Conservation (phyloP, 2,329 filamentous ascomycete species). For the Xylariaceae sp. region DNA sequence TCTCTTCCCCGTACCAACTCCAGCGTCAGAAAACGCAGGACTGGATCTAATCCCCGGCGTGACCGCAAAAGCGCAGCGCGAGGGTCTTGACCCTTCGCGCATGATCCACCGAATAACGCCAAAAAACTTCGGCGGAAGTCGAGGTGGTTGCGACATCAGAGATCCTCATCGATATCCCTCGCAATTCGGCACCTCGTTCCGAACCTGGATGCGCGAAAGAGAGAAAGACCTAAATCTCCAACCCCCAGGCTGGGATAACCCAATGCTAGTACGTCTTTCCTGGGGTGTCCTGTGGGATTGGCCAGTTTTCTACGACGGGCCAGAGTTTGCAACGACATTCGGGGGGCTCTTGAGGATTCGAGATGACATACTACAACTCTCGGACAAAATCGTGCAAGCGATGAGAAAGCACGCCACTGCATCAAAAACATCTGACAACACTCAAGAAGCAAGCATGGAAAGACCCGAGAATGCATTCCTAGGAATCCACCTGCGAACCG, state of each 20-base stretch:
- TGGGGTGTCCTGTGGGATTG: slow-evolving; percentile 44
- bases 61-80: slow-evolving; percentile 23
- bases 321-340: slow-evolving; percentile 41
- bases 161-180: slow-evolving; percentile 38
- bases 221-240: slow-evolving; percentile 16
- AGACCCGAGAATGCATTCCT: slow-evolving; percentile 22
- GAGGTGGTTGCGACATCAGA: slow-evolving; percentile 35
- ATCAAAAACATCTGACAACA: slow-evolving; percentile 5
- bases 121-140: slow-evolving; percentile 31
- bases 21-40: background rate
- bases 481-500: slow-evolving; percentile 43
- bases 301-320: slow-evolving; percentile 42
- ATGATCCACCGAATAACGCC: slow-evolving; percentile 36
- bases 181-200: slow-evolving; percentile 32
- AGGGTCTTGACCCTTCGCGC: slow-evolving; percentile 13
- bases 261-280: slow-evolving; percentile 34
- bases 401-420: slow-evolving; percentile 22
- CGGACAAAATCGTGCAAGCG: slow-evolving; percentile 14
- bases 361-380: slow-evolving; percentile 27
- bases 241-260: slow-evolving; percentile 21
- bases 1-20: slow-evolving; percentile 28
- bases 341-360: slow-evolving; percentile 41
- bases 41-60: slow-evolving; percentile 36
- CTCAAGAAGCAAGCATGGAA: slow-evolving; percentile 9
- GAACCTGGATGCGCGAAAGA: slow-evolving; percentile 23